phyloP scores from a whole-genome alignment of 2,329 filamentous ascomycete species.

The Emericellopsis atlantica region DNA sequence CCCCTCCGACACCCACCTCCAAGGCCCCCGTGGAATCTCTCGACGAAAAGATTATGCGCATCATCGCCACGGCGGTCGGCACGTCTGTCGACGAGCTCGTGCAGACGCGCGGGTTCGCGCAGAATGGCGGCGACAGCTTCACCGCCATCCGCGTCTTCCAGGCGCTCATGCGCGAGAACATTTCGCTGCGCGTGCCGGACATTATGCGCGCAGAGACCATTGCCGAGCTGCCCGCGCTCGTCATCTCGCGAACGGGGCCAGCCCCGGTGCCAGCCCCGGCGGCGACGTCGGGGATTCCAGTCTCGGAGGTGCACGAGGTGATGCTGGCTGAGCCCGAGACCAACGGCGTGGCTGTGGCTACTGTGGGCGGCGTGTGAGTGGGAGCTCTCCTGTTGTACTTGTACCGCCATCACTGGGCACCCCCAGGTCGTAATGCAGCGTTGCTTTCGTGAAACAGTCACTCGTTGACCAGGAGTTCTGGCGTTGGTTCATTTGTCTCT shows the following conservation, averaged over 20 bases:
- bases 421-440: no score
- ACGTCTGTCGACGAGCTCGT: background rate
- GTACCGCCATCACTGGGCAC: no score
- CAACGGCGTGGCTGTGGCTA: background rate
- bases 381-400: no score
- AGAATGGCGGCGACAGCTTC: conserved; percentile 2
- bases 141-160: conserved; percentile 1
- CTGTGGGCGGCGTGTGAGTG: no score
- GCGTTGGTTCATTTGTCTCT: no score
- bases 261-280: background rate
- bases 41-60: conserved; percentile 2
- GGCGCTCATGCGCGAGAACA: conserved; percentile 1
- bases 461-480: no score
- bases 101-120: background rate
- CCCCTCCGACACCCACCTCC: background rate
- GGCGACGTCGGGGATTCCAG: background rate
- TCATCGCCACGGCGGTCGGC: background rate
- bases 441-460: no score
- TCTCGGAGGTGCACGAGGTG: background rate
- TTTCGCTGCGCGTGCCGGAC: conserved; percentile 2
- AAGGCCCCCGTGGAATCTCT: background rate
- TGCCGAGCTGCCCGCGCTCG: conserved; percentile 1
- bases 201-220: conserved; percentile 1
- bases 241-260: background rate
- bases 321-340: background rate